phyloP scores from a whole-genome alignment of 805 yeast genomes.

The Candida ficus region DNA sequence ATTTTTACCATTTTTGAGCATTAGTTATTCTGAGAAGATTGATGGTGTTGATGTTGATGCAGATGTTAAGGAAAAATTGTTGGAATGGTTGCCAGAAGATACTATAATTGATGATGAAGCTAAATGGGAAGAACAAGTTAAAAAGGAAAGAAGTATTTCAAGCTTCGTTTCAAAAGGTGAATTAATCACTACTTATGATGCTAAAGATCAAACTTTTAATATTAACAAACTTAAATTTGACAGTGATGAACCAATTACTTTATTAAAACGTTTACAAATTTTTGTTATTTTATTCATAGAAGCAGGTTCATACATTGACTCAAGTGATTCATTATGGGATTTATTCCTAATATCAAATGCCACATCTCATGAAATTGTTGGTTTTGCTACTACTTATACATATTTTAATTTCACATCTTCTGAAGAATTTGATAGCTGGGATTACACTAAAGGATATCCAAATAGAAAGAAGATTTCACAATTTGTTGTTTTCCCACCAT shows the following conservation, averaged over 20 bases:
- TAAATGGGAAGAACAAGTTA: constrained; percentile 57
- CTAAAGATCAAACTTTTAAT: constrained; percentile 37
- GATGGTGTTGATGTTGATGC: constrained; percentile 40
- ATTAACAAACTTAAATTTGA: constrained; percentile 43
- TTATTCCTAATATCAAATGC: constrained; percentile 47
- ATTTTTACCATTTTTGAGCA: constrained; percentile 65
- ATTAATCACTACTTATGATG: constrained; percentile 28
- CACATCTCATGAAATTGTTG: constrained; percentile 46
- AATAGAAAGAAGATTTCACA: constrained; percentile 79
- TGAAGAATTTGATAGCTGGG: constrained; percentile 39
- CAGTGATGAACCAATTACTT: constrained; percentile 28
- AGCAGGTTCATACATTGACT: constrained; percentile 87
- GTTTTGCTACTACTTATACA: constrained; percentile 78
- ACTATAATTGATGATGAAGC: constrained; percentile 59
- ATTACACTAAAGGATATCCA: constrained; percentile 22
- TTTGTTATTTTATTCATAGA: constrained; percentile 83
- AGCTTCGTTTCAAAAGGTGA: constrained; percentile 14
- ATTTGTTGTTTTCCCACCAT: constrained; percentile 78
- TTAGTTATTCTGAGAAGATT: constrained; percentile 49
- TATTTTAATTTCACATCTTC: constrained; percentile 72
- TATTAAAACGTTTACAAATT: constrained; percentile 61
- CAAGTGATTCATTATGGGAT: constrained; percentile 75
- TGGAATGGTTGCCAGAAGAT: constrained; percentile 56
- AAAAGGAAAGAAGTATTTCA: constrained; percentile 36
- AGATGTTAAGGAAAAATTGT: constrained; percentile 51